Conservation (phyloP, 108 stramenopile genomes). For the Discostella pseudostelligera region DNA sequence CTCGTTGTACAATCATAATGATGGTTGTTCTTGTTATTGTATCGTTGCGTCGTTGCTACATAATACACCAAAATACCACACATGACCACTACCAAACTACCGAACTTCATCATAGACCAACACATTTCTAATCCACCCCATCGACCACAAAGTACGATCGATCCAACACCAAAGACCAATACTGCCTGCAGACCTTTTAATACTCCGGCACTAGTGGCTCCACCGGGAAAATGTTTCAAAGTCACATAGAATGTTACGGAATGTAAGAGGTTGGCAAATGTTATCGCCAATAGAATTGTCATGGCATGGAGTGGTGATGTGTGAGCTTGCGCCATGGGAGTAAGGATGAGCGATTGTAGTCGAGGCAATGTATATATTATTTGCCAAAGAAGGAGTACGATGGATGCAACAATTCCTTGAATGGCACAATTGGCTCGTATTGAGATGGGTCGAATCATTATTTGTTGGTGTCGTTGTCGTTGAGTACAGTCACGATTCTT, state of each 20-base stretch:
- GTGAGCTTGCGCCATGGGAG: conserved; percentile 55
- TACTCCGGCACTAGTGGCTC: conserved; percentile 76
- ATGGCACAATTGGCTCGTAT: conserved; percentile 72
- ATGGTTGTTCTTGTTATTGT: too few species aligned
- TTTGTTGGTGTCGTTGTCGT: not conserved
- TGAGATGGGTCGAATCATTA: conserved; percentile 33
- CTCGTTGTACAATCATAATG: too few species aligned
- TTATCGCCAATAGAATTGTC: conserved; percentile 25
- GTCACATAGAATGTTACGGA: conserved; percentile 65
- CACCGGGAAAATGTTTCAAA: conserved; percentile 67
- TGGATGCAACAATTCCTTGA: conserved; percentile 54
- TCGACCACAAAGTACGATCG: conserved; percentile 66
- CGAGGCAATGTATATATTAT: conserved; percentile 65
- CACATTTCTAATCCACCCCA: conserved; percentile 75
- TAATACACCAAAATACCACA: conserved; percentile 52
- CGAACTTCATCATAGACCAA: conserved; percentile 55
- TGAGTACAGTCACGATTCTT: not conserved
- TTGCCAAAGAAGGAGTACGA: conserved; percentile 63
- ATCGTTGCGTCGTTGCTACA: too few species aligned
- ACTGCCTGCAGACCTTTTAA: conserved; percentile 86
- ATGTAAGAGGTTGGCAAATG: conserved; percentile 65
- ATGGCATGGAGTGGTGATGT: conserved; percentile 41
- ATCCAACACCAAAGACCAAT: conserved; percentile 63
- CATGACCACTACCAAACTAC: conserved; percentile 60
- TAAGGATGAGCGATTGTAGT: conserved; percentile 42